Evolutionary conservation across 2,329 filamentous ascomycete genomes (phyloP), one percentile per base, ranked within the genome.

Genomic region (Uncinocarpus reesii): DNA sequence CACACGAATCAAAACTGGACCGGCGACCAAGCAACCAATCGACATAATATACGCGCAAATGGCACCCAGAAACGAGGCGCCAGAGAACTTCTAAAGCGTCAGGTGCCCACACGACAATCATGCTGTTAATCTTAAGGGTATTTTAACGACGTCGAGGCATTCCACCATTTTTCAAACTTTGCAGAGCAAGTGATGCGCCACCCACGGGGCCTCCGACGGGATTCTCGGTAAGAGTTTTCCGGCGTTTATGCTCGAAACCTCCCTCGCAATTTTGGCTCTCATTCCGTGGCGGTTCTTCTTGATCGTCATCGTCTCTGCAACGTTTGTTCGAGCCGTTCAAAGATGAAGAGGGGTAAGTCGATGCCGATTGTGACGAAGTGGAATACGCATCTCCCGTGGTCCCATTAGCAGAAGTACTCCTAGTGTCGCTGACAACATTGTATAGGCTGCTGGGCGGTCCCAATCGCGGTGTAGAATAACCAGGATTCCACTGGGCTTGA

Each of bases 361-460:
- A 51, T 3, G 61, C 72, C 55, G 89, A 86, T 57, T 84, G 81
- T 4, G 76, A 69, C 20, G 84, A 75, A 13, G 80, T 75, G 28
- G 78, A 76, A 62, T 93, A 93, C 5, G 81, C 77, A 56, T 93
- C 86, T 42, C 76, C 76, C 16, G 75, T 69, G 10, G 78, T 67
- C 24, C 83, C 83, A 56, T 86, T 86, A 15, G 77, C 71, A 8
- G 79, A 66, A 24, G 73, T 69, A 41, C 72, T 78, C 21, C 86
- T 78, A 51, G 86, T 84, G 62, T 86, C 87, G 63, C 83, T 89
- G 71, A 94, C 88, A 53, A 93, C 83, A 65, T 81, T 93, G 74
- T 94, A 94, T 43, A 95, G 72, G 62, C 81, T 93, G 71, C 86
- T 89, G 0, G 85, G 81, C 2, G 83, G 76, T 1, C 67, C 55